Base-by-base conservation (phyloP, 208 protist species). In the Jaenimonas drosophilae region DNA sequence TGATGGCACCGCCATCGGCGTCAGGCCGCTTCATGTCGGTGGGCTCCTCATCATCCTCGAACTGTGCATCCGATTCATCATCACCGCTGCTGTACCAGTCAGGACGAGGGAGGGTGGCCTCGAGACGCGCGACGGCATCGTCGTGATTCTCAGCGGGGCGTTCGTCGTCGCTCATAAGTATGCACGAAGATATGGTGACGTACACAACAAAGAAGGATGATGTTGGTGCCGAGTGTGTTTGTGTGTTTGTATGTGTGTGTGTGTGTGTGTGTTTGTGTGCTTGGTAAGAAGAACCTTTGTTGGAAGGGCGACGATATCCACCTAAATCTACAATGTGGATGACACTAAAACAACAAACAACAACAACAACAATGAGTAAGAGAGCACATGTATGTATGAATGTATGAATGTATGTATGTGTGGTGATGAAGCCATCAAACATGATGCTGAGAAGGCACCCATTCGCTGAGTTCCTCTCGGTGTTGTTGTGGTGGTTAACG, bases 1-100 rank as follows among this genome's bases (percentile, higher is more conserved):
- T 53, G 24, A 51, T 55, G 28, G 49, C 40, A 17, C 54, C 47
- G 51, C 56, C 59, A 26, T 47, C 30, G 4, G 52, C 58, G 54
- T 59, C 17, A 9, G 37, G 55, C 53, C 21, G 26, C 60, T 48
- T 64, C 43, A 69, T 21, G 44, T 70, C 65, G 39, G 39, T 56
- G 17, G 55, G 20, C 39, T 71, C 54, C 23, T 45, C 25, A 31
- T 44, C 43, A 29, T 71, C 54, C 19, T 52, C 43, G 20, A 52
- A 44, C 33, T 39, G 31, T 28, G 49, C 54, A 31, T 62, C 47
- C 20, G 37, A 34, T 19, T 62, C 60, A 4, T 75, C 71, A 28
- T 73, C 57, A 38, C 63, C 59, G 46, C 64, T 78, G 19, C 49
- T 49, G 56, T 78, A 78, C 70, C 70, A 78, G 31, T 64, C 54